These are phyloP conservation scores for Arthromyces matolae DNA, from an alignment of 768 basidiomycete species.

Conservation along the genomic window DNA sequence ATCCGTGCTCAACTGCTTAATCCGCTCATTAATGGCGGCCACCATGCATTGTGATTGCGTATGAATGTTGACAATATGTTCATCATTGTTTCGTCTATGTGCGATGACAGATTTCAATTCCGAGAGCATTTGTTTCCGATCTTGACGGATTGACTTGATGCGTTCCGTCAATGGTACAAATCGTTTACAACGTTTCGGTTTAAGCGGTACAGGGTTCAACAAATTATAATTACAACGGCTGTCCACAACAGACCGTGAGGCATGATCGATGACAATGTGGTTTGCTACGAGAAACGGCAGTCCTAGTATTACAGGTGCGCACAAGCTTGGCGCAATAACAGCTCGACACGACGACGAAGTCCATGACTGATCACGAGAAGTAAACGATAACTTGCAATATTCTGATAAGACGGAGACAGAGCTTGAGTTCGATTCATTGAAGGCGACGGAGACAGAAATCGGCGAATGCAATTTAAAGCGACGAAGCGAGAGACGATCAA, in stretches of 20 bases:
- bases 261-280: conserved; percentile 6
- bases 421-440: neutral
- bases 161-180: neutral
- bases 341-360: neutral
- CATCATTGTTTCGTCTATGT: too few relatives aligned
- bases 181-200: neutral
- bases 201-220: neutral
- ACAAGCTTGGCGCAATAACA: neutral
- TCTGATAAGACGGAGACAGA: neutral
- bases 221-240: neutral
- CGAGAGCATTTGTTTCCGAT: neutral
- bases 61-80: too few relatives aligned
- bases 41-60: too few relatives aligned
- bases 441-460: conserved; percentile 5
- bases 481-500: conserved; percentile 10
- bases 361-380: conserved; percentile 1
- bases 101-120: too few relatives aligned
- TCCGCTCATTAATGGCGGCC: too few relatives aligned
- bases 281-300: conserved; percentile 16
- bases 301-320: neutral
- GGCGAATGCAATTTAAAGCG: conserved; percentile 1
- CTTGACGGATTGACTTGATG: neutral
- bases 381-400: neutral
- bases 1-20: too few relatives aligned
- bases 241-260: neutral